A percentile compares a stretch with the other conserved stretches of the same genome.
phyloP scores from a whole-genome alignment of 1,284 basidiomycete genomes.

The Ceratobasidium theobromae region DNA sequence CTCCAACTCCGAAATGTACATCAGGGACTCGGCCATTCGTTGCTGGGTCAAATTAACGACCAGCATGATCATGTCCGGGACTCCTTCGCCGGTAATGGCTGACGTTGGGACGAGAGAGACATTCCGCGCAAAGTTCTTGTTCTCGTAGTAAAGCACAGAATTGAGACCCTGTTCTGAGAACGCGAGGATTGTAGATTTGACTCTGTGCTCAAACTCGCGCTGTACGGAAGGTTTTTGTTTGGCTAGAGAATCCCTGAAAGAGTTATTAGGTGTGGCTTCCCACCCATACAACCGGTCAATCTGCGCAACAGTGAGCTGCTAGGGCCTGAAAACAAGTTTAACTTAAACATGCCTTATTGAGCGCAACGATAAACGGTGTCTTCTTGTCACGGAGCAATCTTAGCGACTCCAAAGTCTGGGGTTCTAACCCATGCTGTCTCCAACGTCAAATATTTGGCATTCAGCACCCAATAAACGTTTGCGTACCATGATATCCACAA shows the following conservation, averaged over 20 bases:
- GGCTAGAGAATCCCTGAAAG: constrained; percentile 90
- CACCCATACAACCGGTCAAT: constrained; percentile 98
- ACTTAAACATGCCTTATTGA: constrained; percentile 77
- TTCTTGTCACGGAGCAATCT: constrained; percentile 91
- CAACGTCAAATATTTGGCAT: constrained; percentile 28
- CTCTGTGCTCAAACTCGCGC: constrained; percentile 91
- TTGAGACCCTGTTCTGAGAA: constrained; percentile 99
- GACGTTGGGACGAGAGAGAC: constrained; percentile 98
- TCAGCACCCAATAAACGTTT: neutral
- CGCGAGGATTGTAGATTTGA: constrained; percentile 82
- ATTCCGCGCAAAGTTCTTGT: constrained; percentile 92
- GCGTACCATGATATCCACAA: constrained; percentile 95
- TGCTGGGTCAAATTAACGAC: constrained; percentile 97
- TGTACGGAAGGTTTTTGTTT: constrained; percentile 81
- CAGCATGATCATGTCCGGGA: constrained; percentile 99
- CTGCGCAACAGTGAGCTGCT: constrained; percentile 47
- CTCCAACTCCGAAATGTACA: constrained; percentile 98
- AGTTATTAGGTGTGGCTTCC: constrained; percentile 87
- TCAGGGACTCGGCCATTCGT: constrained; percentile 95
- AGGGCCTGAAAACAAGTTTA: neutral
- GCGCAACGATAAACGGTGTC: constrained; percentile 98
- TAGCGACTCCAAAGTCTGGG: constrained; percentile 95
- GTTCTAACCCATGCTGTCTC: constrained; percentile 89
- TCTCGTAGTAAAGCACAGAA: constrained; percentile 94
- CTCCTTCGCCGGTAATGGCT: constrained; percentile 96